Base-by-base conservation (phyloP, 768 basidiomycete genomes). In the Boletus sp. region DNA sequence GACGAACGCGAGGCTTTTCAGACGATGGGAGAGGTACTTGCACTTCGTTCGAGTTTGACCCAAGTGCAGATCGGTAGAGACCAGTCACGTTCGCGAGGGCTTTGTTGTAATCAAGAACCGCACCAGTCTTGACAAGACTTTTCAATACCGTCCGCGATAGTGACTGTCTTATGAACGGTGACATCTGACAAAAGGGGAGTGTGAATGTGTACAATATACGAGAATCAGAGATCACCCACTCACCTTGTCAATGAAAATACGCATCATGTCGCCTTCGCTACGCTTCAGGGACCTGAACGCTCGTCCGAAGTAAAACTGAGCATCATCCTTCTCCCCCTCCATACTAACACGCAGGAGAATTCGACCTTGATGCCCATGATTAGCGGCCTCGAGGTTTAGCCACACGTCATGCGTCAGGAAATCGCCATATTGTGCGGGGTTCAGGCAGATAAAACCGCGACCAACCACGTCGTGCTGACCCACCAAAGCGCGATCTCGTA, bases 241-340 rank as follows among this genome's bases (percentile, higher is more conserved):
- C 41, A 93, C 96, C 84, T 99, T 98, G 77, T 99, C 97, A 53
- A 98, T 88, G 70, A 98, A 96, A 34, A 90, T 90, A 11, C 95
- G 80, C 50, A 94, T 82, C 96, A 99, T 98, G 64, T 99, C 96
- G 23, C 82, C 85, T 67, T 98, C 93, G 0, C 93, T 91, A 32
- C 94, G 78, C 73, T 98, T 98, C 61, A 99, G 70, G 37, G 87
- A 92, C 43, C 96, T 80, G 79, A 99, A 99, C 4, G 88, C 96
- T 32, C 94, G 81, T 27, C 97, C 97, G 64, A 98, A 99, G 77
- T 90, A 95, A 77, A 97, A 99, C 61, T 90, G 90, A 8, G 93
- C 91, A 68, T 99, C 97, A 63, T 97, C 94, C 72, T 96, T 94
- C 79, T 98, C 97, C 50, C 95, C 94, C 66, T 99, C 97, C 94